Percentiles rank a stretch among this genome's conserved stretches.
These are phyloP conservation scores for Tylopilus intermedius DNA, from an alignment of 768 basidiomycete genomes.

Conservation along the genomic window DNA sequence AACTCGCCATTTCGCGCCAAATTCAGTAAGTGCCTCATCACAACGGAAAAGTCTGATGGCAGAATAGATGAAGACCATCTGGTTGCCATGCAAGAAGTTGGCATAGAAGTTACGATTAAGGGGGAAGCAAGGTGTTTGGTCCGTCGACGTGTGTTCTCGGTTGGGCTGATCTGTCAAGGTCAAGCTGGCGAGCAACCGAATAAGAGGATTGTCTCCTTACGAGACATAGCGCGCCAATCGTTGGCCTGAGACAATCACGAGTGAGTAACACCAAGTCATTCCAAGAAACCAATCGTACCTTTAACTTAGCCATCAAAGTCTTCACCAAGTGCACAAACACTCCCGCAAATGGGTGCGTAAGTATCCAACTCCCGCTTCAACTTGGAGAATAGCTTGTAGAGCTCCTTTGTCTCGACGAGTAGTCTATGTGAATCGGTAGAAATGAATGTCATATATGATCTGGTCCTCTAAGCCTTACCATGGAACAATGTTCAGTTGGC, in stretches of 20 bases:
- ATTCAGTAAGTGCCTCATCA: slow-evolving; percentile 18
- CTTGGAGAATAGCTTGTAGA: slow-evolving; percentile 50
- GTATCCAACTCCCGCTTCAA: slow-evolving; percentile 45
- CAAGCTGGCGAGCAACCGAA: slow-evolving; percentile 71
- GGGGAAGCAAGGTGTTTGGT: slow-evolving; percentile 79
- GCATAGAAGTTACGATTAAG: slow-evolving; percentile 61
- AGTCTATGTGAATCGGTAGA: slow-evolving; percentile 27
- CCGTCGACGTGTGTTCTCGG: slow-evolving; percentile 68
- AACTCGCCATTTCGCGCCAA: slow-evolving; percentile 45
- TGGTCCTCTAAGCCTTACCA: slow-evolving; percentile 33
- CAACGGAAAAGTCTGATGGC: slow-evolving; percentile 54
- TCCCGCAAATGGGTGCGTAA: slow-evolving; percentile 48
- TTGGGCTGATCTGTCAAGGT: slow-evolving; percentile 61
- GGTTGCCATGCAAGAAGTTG: slow-evolving; percentile 86
- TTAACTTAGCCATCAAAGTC: slow-evolving; percentile 65
- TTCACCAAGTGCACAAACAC: slow-evolving; percentile 56
- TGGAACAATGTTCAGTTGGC: slow-evolving; percentile 52
- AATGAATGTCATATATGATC: neutral
- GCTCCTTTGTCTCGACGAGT: slow-evolving; percentile 57
- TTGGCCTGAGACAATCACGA: slow-evolving; percentile 36
- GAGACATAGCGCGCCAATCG: slow-evolving; percentile 62
- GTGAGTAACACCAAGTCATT: neutral
- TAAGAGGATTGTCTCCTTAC: slow-evolving; percentile 33
- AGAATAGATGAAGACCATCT: slow-evolving; percentile 73
- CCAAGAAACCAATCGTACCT: slow-evolving; percentile 32